Evolutionary conservation across 129 eudicot genomes (phyloP), one percentile per base, ranked within the genome.

Genomic region (Helianthus tuberosus): DNA sequence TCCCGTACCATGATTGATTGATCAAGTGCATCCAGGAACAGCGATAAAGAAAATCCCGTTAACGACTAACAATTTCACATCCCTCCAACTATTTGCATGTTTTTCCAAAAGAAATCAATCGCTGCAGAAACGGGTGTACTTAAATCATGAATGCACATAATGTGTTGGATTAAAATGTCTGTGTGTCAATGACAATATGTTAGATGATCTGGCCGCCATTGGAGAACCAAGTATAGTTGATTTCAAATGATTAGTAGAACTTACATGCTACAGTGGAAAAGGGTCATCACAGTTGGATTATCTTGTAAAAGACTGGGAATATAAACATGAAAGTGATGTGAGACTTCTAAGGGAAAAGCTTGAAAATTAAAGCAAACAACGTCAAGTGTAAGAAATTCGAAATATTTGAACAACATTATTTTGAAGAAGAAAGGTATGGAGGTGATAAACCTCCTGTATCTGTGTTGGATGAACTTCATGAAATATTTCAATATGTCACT

Each of bases 281-380:
- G 96, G 98, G 27, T 87, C 93, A 43, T 88, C 96, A 14, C 96
- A 90, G 46, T 74, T 93, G 52, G 79, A 95, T 25, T 80, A 88
- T 75, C 80, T 93, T 14, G 84, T 93, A 29, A 85, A 90, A 74
- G 83, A 86, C 75, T 93, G 96, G 96, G 96, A 93, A 72, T 86
- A 84, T 70, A 93, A 84, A 77, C 98, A 86, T 57, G 92, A 87
- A 8, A 90, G 90, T 67, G 98, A 84, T 10, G 96, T 76, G 9
- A 89, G 98, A 23, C 95, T 93, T 72, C 77, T 89, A 17, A 86
- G 84, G 66, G 98, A 93, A 83, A 96, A 93, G 84, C 85, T 93
- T 51, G 96, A 89, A 46, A 86, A 29, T 39, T 87, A 89, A 25
- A 89, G 86, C 85, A 87, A 88, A 75, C 98, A 93, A 64, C 93